Conservation (phyloP, 495 filamentous ascomycete species). For the Aspergillus heteromorphus region DNA sequence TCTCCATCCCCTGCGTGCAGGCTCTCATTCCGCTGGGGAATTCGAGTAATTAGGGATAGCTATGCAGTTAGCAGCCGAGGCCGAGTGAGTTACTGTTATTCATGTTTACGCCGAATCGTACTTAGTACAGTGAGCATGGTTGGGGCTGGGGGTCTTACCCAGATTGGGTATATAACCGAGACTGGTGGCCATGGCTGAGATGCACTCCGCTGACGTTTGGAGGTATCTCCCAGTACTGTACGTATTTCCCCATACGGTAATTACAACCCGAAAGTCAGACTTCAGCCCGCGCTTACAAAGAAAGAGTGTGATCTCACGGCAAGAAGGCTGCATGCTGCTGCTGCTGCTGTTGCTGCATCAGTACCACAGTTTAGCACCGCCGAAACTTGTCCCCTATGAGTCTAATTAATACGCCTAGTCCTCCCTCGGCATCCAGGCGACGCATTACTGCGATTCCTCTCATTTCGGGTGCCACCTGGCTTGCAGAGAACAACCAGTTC, state of each 20-base stretch:
- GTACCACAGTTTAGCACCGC: background rate
- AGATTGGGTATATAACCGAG: constrained; percentile 28
- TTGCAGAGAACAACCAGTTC: background rate
- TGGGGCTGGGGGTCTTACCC: constrained; percentile 19
- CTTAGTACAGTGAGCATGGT: background rate
- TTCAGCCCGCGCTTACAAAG: background rate
- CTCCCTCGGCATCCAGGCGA: background rate
- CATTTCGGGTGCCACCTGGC: too few relatives aligned
- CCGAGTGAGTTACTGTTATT: background rate
- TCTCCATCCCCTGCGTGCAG: background rate
- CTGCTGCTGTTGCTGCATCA: too few relatives aligned
- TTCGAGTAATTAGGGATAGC: background rate
- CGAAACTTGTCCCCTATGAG: background rate
- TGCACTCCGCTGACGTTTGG: background rate
- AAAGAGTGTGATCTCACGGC: background rate
- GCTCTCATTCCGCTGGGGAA: background rate
- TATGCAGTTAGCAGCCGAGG: background rate
- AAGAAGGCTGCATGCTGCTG: background rate
- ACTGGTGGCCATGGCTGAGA: constrained; percentile 4
- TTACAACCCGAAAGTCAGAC: background rate
- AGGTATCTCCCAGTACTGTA: background rate
- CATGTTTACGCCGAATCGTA: constrained; percentile 1
- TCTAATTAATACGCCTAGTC: background rate
- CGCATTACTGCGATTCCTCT: too few relatives aligned
- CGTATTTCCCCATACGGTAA: too few relatives aligned